phyloP scores from a whole-genome alignment of 306 rosid species.

The Vigna trinervia region DNA sequence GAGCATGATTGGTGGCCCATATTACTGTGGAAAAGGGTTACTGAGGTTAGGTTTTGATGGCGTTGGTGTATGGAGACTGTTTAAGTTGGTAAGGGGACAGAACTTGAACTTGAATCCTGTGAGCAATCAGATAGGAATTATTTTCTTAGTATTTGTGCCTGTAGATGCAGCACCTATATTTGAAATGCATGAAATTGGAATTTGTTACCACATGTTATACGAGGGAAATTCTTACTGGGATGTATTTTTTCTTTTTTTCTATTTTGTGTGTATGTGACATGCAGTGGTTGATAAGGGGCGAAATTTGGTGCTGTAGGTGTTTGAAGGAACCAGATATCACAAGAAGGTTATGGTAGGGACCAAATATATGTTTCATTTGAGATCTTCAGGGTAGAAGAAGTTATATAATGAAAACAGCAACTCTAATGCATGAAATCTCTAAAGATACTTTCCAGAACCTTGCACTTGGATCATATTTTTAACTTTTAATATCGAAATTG shows the following conservation, averaged over 20 bases:
- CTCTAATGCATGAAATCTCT: conserved; percentile 16
- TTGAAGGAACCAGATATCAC: conserved; percentile 8
- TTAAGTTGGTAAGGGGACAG: conserved; percentile 3
- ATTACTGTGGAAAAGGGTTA: neutral
- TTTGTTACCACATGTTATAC: neutral
- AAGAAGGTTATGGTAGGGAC: neutral
- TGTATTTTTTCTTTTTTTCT: neutral
- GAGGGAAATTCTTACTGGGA: neutral
- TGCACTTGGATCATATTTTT: neutral
- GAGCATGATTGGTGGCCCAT: neutral
- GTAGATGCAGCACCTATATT: neutral
- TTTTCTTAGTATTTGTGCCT: neutral
- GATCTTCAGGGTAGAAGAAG: neutral
- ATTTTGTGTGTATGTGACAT: neutral
- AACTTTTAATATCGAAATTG: neutral
- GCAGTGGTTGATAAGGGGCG: conserved; percentile 20
- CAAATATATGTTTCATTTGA: neutral
- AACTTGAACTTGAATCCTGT: neutral
- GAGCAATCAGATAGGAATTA: conserved; percentile 11
- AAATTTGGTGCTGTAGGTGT: conserved; percentile 23
- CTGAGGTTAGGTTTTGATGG: neutral
- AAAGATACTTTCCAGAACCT: neutral
- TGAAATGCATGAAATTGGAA: conserved; percentile 6
- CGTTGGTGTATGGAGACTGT: neutral
- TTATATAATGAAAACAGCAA: neutral